phyloP scores from a whole-genome alignment of 768 basidiomycete genomes.

The Sarcodon aspratus region DNA sequence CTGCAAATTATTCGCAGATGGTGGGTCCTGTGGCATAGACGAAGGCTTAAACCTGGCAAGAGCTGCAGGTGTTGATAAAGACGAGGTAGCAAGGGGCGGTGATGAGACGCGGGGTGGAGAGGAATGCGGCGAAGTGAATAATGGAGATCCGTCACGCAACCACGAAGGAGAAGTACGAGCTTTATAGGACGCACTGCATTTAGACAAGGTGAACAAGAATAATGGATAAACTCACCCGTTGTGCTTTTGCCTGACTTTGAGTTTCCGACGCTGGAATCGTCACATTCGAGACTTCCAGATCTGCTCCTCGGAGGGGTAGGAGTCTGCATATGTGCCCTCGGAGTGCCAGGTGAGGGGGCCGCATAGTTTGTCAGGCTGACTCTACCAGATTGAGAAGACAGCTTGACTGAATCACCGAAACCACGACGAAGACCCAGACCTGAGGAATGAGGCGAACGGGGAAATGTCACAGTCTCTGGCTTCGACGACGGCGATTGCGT shows the following conservation, averaged over 20 bases:
- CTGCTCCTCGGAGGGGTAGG: not conserved
- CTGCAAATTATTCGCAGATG: not conserved
- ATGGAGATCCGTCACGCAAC: not conserved
- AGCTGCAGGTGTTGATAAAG: constrained; percentile 1
- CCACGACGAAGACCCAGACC: not conserved
- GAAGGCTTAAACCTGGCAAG: not conserved
- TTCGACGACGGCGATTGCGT: constrained; percentile 2
- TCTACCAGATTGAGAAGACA: not conserved
- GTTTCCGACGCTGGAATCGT: too few relatives aligned
- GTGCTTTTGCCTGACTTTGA: too few relatives aligned
- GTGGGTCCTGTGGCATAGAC: not conserved
- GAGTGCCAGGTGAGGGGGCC: not conserved
- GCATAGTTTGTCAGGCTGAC: too few relatives aligned
- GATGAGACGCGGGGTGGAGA: constrained; percentile 2
- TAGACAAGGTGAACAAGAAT: not conserved
- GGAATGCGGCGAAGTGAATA: not conserved
- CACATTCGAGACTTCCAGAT: not conserved
- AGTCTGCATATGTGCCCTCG: not conserved
- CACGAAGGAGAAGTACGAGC: not conserved
- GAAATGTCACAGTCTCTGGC: not conserved
- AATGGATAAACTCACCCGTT: not conserved
- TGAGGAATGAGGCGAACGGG: not conserved
- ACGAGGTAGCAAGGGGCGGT: constrained; percentile 3
- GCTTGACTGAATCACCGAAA: not conserved
- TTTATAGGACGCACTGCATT: not conserved